Percentiles rank a stretch among this genome's conserved stretches.
phyloP scores from a whole-genome alignment of 768 basidiomycete genomes.

The Boletus rubroflammeus region DNA sequence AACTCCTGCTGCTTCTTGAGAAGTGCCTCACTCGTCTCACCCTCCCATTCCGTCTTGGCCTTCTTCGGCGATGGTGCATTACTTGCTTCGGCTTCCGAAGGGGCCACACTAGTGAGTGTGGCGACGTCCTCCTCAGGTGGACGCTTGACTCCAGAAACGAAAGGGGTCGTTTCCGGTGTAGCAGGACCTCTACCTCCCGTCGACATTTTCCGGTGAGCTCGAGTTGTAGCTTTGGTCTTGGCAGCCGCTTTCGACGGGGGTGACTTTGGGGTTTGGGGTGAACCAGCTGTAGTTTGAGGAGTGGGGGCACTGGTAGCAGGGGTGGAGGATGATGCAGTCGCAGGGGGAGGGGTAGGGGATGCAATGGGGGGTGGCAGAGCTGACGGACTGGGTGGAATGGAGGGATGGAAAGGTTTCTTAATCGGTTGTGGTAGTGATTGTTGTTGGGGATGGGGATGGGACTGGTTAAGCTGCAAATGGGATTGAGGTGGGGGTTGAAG shows the following conservation, averaged over 20 bases:
- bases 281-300: slow-evolving; percentile 42
- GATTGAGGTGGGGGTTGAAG: slow-evolving; percentile 8
- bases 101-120: slow-evolving; percentile 28
- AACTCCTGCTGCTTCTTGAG: slow-evolving; percentile 38
- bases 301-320: slow-evolving; percentile 45
- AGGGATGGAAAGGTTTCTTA: slow-evolving; percentile 16
- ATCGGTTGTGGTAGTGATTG: slow-evolving; percentile 1
- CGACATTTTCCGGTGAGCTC: slow-evolving; percentile 31
- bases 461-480: slow-evolving; percentile 7
- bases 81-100: slow-evolving; percentile 28
- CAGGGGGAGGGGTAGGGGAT: slow-evolving; percentile 46
- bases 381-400: slow-evolving; percentile 25
- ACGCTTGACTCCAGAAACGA: slow-evolving; percentile 33
- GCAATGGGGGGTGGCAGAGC: slow-evolving; percentile 12
- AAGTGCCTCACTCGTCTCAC: slow-evolving; percentile 49
- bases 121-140: slow-evolving; percentile 33
- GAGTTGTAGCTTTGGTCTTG: slow-evolving; percentile 41
- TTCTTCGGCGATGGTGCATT: slow-evolving; percentile 72
- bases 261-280: slow-evolving; percentile 68
- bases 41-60: slow-evolving; percentile 68
- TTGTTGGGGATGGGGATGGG: slow-evolving; percentile 7
- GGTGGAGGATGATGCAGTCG: slow-evolving; percentile 42
- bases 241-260: slow-evolving; percentile 53
- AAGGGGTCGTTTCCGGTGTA: slow-evolving; percentile 35
- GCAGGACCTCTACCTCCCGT: slow-evolving; percentile 30